These are phyloP conservation scores for Plasmodium coatneyi DNA, from an alignment of 169 alveolate genomes.

Conservation along the genomic window DNA sequence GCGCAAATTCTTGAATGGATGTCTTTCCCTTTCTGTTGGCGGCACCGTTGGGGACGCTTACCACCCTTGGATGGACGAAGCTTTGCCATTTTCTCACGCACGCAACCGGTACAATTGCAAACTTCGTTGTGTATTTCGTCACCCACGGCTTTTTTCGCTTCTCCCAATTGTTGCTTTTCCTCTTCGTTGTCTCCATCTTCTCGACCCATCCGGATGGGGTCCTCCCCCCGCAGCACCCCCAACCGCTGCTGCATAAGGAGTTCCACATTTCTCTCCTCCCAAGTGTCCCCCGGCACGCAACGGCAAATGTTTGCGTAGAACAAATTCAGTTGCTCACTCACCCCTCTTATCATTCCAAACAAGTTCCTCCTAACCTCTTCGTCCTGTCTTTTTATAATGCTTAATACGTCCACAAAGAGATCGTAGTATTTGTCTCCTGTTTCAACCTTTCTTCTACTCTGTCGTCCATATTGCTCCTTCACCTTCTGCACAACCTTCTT, in stretches of 20 bases:
- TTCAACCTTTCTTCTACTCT: background rate
- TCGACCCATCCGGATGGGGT: background rate
- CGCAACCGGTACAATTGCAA: background rate
- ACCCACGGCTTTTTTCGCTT: background rate
- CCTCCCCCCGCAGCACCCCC: background rate
- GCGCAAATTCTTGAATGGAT: background rate
- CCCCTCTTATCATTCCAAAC: conserved; percentile 20
- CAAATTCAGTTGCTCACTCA: conserved; percentile 19
- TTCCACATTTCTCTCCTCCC: conserved; percentile 8
- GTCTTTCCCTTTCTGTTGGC: background rate
- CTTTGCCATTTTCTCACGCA: background rate
- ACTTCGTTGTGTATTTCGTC: background rate
- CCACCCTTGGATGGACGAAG: background rate
- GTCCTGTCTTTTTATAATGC: conserved; percentile 31
- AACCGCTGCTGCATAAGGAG: conserved; percentile 20
- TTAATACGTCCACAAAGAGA: conserved; percentile 15
- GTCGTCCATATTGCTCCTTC: background rate
- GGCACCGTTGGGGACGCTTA: background rate
- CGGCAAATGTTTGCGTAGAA: conserved; percentile 52
- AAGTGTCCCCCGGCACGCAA: conserved; percentile 1
- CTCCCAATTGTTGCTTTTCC: background rate
- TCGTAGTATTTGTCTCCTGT: conserved; percentile 11
- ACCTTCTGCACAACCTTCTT: conserved; percentile 31
- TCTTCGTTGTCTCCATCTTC: background rate
- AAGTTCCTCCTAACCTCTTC: conserved; percentile 23